Percentiles rank a stretch among this genome's conserved stretches.
Evolutionary conservation across 768 basidiomycete genomes (phyloP).

Genomic region (Amanita exitialis): DNA sequence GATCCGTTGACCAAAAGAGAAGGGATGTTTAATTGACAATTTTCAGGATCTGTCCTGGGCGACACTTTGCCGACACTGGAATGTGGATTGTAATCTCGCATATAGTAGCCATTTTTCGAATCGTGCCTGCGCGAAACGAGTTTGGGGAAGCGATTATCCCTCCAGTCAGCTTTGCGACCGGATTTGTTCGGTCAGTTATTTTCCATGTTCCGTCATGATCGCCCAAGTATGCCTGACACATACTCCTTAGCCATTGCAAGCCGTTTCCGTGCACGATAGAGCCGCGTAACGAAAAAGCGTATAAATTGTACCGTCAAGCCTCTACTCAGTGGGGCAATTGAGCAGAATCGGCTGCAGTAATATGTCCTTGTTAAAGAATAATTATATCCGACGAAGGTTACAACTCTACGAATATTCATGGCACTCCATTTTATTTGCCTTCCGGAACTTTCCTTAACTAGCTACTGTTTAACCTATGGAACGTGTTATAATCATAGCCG

Average conservation of each 20-base stretch:
- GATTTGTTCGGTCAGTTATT: conserved; percentile 35
- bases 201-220: not conserved
- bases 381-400: not conserved
- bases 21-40: not conserved
- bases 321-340: conserved; percentile 1
- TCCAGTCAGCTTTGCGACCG: conserved; percentile 25
- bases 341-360: not conserved
- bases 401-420: not conserved
- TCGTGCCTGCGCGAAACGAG: conserved; percentile 29
- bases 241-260: conserved; percentile 33
- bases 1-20: conserved; percentile 2
- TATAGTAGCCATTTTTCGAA: conserved; percentile 35
- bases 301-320: conserved; percentile 14
- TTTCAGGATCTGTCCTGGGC: conserved; percentile 42
- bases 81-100: conserved; percentile 36
- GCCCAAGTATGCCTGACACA: not conserved
- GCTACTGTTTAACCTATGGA: conserved; percentile 1
- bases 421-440: not conserved
- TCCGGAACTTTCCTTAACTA: conserved; percentile 5
- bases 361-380: not conserved
- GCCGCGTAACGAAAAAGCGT: conserved; percentile 27
- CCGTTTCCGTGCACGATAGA: conserved; percentile 37
- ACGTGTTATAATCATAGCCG: not conserved
- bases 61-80: conserved; percentile 38
- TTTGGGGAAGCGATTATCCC: conserved; percentile 31